phyloP scores from a whole-genome alignment of 2,329 filamentous ascomycete genomes.

The Scopulariopsis brevicaulis region DNA sequence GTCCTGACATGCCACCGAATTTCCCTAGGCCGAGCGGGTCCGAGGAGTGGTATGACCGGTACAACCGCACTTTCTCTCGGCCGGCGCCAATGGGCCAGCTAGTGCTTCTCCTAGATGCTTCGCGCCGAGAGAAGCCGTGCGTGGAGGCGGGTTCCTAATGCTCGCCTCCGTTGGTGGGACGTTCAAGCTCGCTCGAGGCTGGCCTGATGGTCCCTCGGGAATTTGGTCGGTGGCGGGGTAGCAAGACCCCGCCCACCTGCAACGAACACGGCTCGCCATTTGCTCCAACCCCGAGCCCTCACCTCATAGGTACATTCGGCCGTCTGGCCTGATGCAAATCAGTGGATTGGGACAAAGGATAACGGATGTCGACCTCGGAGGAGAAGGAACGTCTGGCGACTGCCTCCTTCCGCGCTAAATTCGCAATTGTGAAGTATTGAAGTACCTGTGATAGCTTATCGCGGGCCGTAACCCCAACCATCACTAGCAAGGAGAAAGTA shows the following conservation, averaged over 20 bases:
- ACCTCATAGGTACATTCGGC: neutral
- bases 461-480: neutral
- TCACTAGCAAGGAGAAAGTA: neutral
- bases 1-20: neutral
- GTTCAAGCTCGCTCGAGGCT: neutral
- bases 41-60: neutral
- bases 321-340: neutral
- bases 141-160: neutral
- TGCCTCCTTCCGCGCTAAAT: neutral
- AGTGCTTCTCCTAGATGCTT: neutral
- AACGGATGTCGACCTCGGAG: neutral
- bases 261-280: neutral
- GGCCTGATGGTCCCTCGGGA: neutral
- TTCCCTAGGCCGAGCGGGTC: neutral
- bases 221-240: neutral
- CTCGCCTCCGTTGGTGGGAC: neutral
- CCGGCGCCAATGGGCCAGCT: neutral
- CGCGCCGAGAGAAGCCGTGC: neutral
- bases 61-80: neutral
- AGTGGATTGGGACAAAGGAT: neutral
- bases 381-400: neutral
- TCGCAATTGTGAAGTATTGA: neutral
- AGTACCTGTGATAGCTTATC: neutral
- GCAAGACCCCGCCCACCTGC: neutral
- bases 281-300: neutral